These are phyloP conservation scores for Candida insectalens DNA, from an alignment of 805 yeast genomes.

Conservation along the genomic window DNA sequence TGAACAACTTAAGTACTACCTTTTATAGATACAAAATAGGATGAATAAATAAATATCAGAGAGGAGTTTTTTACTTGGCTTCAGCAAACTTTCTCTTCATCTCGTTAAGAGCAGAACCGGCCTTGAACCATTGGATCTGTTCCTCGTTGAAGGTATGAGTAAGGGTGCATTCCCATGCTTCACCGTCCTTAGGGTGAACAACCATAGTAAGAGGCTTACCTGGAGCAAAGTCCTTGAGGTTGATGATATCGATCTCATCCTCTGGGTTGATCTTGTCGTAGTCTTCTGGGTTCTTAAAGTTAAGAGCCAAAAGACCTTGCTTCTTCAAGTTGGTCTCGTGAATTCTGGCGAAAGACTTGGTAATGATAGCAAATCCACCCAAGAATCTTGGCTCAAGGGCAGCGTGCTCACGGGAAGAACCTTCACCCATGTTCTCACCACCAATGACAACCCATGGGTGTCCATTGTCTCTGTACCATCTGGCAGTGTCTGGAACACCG, in stretches of 20 bases:
- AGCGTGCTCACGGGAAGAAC: conserved; percentile 99
- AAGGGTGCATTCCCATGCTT: conserved; percentile 81
- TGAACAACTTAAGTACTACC: too few species aligned
- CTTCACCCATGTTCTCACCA: conserved; percentile 99
- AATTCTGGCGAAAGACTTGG: conserved; percentile 97
- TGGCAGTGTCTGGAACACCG: conserved; percentile 97
- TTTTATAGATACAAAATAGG: too few species aligned
- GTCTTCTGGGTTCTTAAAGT: conserved; percentile 80
- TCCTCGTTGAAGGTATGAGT: conserved; percentile 94
- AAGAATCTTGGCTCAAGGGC: conserved; percentile 99
- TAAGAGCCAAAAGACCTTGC: conserved; percentile 97
- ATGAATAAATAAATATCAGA: conserved; percentile 4
- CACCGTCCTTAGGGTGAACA: conserved; percentile 64
- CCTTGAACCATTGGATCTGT: conserved; percentile 98
- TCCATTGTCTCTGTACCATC: conserved; percentile 88
- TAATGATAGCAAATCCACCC: conserved; percentile 96
- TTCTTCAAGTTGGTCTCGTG: conserved; percentile 99
- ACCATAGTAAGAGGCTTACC: conserved; percentile 82
- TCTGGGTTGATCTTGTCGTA: conserved; percentile 90
- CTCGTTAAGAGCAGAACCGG: conserved; percentile 98
- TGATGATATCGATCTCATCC: conserved; percentile 82
- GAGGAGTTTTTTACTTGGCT: neutral
- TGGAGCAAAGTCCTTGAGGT: conserved; percentile 80
- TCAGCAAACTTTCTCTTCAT: conserved; percentile 29
- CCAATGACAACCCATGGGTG: conserved; percentile 96